Evolutionary conservation across 1,139 yeast species (phyloP), one percentile per base, ranked within the genome.

Genomic region (Sugiyamaella sp.): DNA sequence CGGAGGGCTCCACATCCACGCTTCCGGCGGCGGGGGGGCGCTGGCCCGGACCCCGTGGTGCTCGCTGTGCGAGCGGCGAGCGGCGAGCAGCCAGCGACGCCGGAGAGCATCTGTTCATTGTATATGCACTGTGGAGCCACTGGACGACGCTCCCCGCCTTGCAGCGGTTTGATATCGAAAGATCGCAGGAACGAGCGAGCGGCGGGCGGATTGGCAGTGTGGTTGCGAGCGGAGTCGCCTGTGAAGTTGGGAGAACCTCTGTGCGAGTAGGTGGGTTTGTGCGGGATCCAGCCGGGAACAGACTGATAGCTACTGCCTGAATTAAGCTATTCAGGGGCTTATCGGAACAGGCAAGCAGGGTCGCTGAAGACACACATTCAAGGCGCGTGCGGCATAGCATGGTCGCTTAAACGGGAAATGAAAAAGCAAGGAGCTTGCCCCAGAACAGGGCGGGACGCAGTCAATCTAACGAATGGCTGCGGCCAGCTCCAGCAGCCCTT

Each of bases 391-490:
- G 25, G 25, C 24, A n/a, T 40, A 25, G 44, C 44, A 40, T 17
- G 27, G 14, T 27, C 35, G 46, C 46, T 42, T 25, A 42, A 42
- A 42, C 17, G 4, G 46, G 46, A 2, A 42, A 42, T 42, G 46
- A 42, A 42, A 42, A 42, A 42, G 46, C 37, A 42, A 42, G 29
- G 25, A 12, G 9, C 37, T 10, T 12, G 9, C 37, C 19, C 24
- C 29, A 17, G 9, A 27, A 16, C 37, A 20, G 46, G 37, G 37
- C n/a, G 29, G 17, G 4, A 27, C 22, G 42, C 42, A 39, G 42
- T 39, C 27, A 39, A 39, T 39, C 42, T 39, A 27, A 32, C 46
- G 5, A 42, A 42, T 42, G 37, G 46, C 24, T 27, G 46, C 46
- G 46, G 46, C 46, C 33, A 29, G 14, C 14, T 10, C 35, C 35